phyloP scores from a whole-genome alignment of 208 protist genomes.

The Acanthamoeba sp. region DNA sequence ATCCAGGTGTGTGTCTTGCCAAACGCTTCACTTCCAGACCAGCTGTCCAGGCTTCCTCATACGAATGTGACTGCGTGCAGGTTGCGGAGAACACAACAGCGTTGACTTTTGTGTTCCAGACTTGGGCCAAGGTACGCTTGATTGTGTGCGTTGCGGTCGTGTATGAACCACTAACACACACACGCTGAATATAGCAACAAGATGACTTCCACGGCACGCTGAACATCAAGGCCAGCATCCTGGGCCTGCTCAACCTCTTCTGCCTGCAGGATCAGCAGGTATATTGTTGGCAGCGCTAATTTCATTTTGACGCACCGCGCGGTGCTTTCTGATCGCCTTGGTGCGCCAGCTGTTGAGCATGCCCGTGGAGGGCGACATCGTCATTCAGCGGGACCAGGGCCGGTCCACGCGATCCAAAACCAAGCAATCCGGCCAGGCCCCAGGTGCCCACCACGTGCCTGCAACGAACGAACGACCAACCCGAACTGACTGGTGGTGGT shows the following conservation, averaged over 20 bases:
- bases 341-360: neutral
- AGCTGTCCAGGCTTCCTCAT: no score
- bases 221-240: constrained; percentile 70
- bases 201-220: constrained; percentile 61
- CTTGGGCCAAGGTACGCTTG: constrained; percentile 9
- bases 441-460: neutral
- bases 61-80: no score
- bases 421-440: neutral
- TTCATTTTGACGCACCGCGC: neutral
- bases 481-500: no score
- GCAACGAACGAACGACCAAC: no score
- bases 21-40: no score
- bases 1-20: constrained; percentile 2
- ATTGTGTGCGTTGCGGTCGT: no score
- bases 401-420: constrained; percentile 29
- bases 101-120: constrained; percentile 14
- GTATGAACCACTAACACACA: no score
- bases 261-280: constrained; percentile 51
- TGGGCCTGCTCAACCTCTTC: constrained; percentile 35
- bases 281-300: neutral
- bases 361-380: constrained; percentile 52
- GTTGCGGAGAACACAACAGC: constrained; percentile 30
- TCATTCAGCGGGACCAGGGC: neutral
- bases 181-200: no score
- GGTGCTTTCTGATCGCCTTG: no score